These are phyloP conservation scores for Neopestalotiopsis clavispora DNA, from an alignment of 2,329 filamentous ascomycete genomes.

Conservation along the genomic window DNA sequence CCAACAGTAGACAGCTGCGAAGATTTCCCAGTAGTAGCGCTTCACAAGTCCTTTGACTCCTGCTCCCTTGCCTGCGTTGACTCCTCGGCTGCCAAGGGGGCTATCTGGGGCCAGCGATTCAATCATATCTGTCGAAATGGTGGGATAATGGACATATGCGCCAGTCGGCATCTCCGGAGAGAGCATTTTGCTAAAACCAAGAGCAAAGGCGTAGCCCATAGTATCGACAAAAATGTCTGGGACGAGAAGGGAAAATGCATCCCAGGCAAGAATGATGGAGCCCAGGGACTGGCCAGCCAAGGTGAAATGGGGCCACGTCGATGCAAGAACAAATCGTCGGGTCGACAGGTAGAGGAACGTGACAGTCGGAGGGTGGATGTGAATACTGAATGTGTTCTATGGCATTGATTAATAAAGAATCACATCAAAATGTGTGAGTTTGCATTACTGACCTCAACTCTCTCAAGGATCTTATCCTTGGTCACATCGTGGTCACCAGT, in stretches of 20 bases:
- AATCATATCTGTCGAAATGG: slow-evolving; percentile 98
- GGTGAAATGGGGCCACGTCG: slow-evolving; percentile 90
- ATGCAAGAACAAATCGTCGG: slow-evolving; percentile 82
- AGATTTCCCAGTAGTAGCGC: slow-evolving; percentile 83
- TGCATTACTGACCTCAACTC: slow-evolving; percentile 68
- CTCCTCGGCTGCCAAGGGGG: slow-evolving; percentile 65
- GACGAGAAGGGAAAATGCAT: slow-evolving; percentile 89
- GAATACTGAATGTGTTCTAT: slow-evolving; percentile 88
- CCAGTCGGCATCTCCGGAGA: slow-evolving; percentile 83
- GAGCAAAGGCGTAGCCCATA: slow-evolving; percentile 94
- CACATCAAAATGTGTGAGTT: background rate
- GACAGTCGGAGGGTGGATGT: slow-evolving; percentile 80
- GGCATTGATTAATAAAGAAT: slow-evolving; percentile 20
- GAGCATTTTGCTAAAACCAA: slow-evolving; percentile 81
- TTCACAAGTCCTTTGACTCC: slow-evolving; percentile 76
- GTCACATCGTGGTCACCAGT: slow-evolving; percentile 91
- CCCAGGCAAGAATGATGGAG: slow-evolving; percentile 84
- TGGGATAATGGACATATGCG: slow-evolving; percentile 97
- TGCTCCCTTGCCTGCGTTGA: slow-evolving; percentile 82
- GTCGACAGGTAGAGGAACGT: slow-evolving; percentile 91
- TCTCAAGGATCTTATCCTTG: slow-evolving; percentile 77
- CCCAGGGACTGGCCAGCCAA: slow-evolving; percentile 92
- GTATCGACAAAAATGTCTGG: slow-evolving; percentile 97
- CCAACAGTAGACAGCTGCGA: slow-evolving; percentile 81
- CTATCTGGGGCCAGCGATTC: slow-evolving; percentile 73